Conservation (phyloP, 495 filamentous ascomycete genomes). For the Penicillium mononematosum region DNA sequence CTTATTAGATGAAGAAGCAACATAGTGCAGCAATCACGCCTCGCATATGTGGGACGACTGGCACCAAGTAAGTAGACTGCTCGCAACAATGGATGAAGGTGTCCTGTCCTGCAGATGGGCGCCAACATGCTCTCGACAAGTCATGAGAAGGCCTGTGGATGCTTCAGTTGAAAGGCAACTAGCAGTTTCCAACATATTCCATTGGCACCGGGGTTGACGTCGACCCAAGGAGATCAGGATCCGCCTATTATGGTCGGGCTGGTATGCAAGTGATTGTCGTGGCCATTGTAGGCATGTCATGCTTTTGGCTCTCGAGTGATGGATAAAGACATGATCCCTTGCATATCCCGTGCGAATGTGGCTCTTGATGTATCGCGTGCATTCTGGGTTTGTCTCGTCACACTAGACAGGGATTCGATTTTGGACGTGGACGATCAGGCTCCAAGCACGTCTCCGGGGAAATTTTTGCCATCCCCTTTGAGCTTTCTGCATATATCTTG, state of each 20-base stretch:
- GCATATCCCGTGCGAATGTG: constrained; percentile 29
- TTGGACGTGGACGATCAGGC: constrained; percentile 13
- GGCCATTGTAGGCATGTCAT: background rate
- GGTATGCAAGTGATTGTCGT: background rate
- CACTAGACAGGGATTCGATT: constrained; percentile 22
- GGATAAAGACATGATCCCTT: constrained; percentile 9
- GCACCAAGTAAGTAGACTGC: background rate
- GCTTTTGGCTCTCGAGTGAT: background rate
- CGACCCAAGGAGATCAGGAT: background rate
- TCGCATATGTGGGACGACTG: too few relatives aligned
- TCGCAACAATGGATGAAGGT: background rate
- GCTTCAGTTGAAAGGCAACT: background rate
- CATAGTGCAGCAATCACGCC: too few relatives aligned
- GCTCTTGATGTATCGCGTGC: constrained; percentile 30
- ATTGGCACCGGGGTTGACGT: background rate
- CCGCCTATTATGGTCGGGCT: background rate
- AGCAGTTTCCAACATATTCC: background rate
- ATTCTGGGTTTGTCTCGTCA: constrained; percentile 28
- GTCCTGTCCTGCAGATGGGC: background rate
- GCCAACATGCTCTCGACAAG: background rate
- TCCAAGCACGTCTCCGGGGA: background rate
- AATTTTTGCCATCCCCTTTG: constrained; percentile 19
- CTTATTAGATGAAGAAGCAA: too few relatives aligned
- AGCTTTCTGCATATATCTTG: constrained; percentile 27
- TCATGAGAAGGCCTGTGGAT: background rate